These are phyloP conservation scores for Chamaecyparis obtusa DNA, from an alignment of 75 land plant species.

Conservation along the genomic window DNA sequence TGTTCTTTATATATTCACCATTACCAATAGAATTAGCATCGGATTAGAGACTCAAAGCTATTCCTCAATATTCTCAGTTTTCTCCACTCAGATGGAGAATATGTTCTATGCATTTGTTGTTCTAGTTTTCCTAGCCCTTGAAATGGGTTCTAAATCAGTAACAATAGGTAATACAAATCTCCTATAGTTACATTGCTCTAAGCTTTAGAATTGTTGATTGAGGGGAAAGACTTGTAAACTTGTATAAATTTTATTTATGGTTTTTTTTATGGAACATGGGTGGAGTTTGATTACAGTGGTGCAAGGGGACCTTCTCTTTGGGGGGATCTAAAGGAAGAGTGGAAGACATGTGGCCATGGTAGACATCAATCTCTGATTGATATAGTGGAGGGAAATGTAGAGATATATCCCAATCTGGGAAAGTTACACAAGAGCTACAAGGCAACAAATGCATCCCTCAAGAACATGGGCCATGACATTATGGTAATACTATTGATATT, in stretches of 20 bases:
- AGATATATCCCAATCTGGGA: conserved; percentile 3
- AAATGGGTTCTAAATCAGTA: not conserved
- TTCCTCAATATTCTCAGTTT: not conserved
- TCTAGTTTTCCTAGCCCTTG: not conserved
- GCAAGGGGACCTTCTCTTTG: conserved; percentile 37
- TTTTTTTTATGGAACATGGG: not conserved
- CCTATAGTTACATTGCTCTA: not conserved
- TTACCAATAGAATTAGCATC: not conserved
- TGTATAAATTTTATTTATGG: not conserved
- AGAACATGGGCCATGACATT: conserved; percentile 29
- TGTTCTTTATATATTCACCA: not conserved
- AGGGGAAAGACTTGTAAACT: too few species aligned
- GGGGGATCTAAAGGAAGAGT: conserved; percentile 33
- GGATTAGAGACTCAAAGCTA: not conserved
- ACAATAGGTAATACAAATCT: not conserved
- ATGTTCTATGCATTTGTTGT: not conserved
- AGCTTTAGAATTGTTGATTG: too few species aligned
- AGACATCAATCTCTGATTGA: conserved; percentile 41
- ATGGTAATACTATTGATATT: conserved; percentile 5
- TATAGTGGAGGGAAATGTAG: conserved; percentile 12
- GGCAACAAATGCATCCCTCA: conserved; percentile 22
- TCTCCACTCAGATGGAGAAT: not conserved
- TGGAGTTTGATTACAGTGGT: conserved; percentile 31
- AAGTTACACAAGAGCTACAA: conserved; percentile 13
- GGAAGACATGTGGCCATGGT: conserved; percentile 35